phyloP scores from a whole-genome alignment of 177 flowering plant species.

The Tripterygium wilfordii region DNA sequence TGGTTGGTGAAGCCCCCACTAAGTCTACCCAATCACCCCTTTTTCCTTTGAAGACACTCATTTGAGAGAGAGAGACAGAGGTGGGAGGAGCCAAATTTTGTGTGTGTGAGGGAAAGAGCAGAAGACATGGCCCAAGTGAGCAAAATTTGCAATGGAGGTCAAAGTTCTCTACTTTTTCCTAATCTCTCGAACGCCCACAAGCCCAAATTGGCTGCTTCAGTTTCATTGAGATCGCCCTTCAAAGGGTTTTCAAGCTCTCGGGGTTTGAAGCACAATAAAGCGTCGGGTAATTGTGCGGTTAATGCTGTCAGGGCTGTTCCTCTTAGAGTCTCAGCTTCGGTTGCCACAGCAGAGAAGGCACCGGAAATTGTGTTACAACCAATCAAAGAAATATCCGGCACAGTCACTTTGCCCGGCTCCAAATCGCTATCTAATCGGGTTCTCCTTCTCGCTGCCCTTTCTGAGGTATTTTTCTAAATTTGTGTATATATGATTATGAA shows the following conservation, averaged over 20 bases:
- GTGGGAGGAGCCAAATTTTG: not conserved
- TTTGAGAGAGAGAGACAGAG: too few relatives aligned
- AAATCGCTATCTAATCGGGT: slow-evolving; percentile 94
- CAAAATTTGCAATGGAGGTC: slow-evolving; percentile 29
- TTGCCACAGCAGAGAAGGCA: slow-evolving; percentile 55
- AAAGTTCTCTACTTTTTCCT: slow-evolving; percentile 7
- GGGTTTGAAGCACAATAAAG: slow-evolving; percentile 16
- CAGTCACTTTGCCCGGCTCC: slow-evolving; percentile 82
- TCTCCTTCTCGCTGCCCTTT: slow-evolving; percentile 91
- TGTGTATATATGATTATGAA: not conserved
- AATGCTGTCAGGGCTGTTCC: slow-evolving; percentile 2
- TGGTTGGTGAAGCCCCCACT: too few relatives aligned
- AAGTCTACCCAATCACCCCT: too few relatives aligned
- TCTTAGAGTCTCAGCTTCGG: slow-evolving; percentile 53
- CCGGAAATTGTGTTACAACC: slow-evolving; percentile 89
- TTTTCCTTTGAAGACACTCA: too few relatives aligned
- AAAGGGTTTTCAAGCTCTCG: slow-evolving; percentile 12
- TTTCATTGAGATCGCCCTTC: slow-evolving; percentile 29
- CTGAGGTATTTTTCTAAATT: slow-evolving; percentile 47
- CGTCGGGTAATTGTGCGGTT: slow-evolving; percentile 1
- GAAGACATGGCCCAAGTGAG: slow-evolving; percentile 45
- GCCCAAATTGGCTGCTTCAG: slow-evolving; percentile 17
- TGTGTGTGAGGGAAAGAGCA: slow-evolving; percentile 2
- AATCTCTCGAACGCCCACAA: slow-evolving; percentile 13
- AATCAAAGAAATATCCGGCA: slow-evolving; percentile 80